Evolutionary conservation across 169 alveolate species (phyloP).

Genomic region (Cryptosporidium felis): DNA sequence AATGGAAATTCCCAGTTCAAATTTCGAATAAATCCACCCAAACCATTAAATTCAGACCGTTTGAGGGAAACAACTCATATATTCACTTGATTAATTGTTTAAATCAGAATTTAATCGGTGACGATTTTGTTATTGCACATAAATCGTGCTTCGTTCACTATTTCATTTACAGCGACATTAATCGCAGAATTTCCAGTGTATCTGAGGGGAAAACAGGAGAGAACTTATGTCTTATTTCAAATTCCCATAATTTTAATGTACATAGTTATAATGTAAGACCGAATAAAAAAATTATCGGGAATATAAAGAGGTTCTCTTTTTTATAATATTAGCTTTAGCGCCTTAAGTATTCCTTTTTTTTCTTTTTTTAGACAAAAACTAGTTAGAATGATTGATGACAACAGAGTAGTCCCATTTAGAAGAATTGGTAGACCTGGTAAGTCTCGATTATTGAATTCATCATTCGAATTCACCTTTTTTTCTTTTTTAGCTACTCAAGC

Average conservation of each 20-base stretch:
- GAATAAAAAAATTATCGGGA: neutral
- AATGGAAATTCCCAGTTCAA: slow-evolving; percentile 34
- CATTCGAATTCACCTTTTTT: neutral
- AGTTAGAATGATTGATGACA: slow-evolving; percentile 37
- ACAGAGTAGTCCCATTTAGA: neutral
- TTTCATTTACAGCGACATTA: slow-evolving; percentile 41
- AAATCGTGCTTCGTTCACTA: slow-evolving; percentile 60
- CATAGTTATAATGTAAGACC: neutral
- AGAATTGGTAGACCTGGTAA: slow-evolving; percentile 29
- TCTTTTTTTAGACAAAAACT: neutral
- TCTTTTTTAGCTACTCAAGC: slow-evolving; percentile 35
- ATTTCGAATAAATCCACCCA: neutral
- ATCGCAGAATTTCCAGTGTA: neutral
- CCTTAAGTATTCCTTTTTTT: neutral
- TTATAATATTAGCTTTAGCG: neutral
- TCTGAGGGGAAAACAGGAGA: neutral
- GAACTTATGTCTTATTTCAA: neutral
- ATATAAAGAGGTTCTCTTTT: slow-evolving; percentile 29
- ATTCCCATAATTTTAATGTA: too few species aligned
- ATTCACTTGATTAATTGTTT: neutral
- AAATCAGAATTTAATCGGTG: slow-evolving; percentile 26
- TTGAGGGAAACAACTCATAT: neutral
- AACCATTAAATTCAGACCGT: slow-evolving; percentile 16
- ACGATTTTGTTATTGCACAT: slow-evolving; percentile 32
- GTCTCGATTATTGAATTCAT: neutral